Evolutionary conservation across 805 yeast species (phyloP), one percentile per base, ranked within the genome.

Genomic region (Tetrapisispora nanseiensis): DNA sequence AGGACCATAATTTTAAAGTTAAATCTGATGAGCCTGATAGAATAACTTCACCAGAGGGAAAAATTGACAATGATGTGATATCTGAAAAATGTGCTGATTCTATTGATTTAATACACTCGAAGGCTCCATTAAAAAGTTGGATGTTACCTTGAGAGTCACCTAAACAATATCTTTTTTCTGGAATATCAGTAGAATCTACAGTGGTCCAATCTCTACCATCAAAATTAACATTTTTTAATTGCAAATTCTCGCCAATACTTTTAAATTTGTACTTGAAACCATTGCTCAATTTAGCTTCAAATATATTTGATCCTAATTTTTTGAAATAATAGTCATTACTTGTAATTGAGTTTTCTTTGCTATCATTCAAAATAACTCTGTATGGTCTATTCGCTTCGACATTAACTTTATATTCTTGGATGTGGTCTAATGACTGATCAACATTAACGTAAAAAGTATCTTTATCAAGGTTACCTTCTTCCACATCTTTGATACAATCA

Each of bases 21-120:
- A 68, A 67, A 58, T 85, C 94, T 20, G 66, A 56, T 1, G 86
- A 82, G 5, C 73, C 67, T 1, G 82, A 71, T 20, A 82, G 51
- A 1, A 77, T 52, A 12, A 80, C 92, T 51, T 72, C 62, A 3
- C 77, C 76, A 13, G 85, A 76, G 0, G 92, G 86, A 55, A 84
- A 82, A 41, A 78, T 70, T 41, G 46, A 34, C 2, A 73, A 51
- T 3, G 65, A 60, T 0, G 67, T 54, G 1, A 82, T 64, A 37
- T 75, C 72, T 24, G 65, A 51, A 22, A 55, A 59, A 61, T 83
- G 92, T 1, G 82, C 84, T 2, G 54, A 58, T 4, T 40, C 34
- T 26, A 40, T 30, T 33, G 44, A 48, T 18, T 42, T 39, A 20
- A 47, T 39, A 16, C 55, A 35, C 9, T 45, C 29, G 22, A 49